Conservation (phyloP, 768 basidiomycete genomes). For the Termitomyces sp. region DNA sequence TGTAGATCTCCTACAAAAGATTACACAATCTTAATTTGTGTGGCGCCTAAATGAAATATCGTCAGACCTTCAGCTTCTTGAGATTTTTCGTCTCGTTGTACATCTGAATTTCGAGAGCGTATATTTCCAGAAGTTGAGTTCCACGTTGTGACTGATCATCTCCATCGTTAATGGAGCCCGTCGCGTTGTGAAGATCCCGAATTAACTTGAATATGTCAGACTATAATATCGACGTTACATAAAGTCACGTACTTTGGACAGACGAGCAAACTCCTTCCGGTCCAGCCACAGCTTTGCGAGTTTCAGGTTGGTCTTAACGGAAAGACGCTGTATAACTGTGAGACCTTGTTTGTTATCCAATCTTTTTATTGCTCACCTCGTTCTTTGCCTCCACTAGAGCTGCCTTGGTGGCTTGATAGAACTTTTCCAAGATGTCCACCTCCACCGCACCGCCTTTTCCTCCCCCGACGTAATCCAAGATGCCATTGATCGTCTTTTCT, state of each 20-base stretch:
- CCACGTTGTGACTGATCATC: slow-evolving; percentile 91
- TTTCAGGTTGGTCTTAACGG: slow-evolving; percentile 95
- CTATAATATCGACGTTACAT: background rate
- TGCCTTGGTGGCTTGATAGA: slow-evolving; percentile 91
- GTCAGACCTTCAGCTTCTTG: slow-evolving; percentile 85
- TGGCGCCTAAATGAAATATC: background rate
- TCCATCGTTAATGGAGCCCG: slow-evolving; percentile 54
- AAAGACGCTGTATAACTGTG: slow-evolving; percentile 63
- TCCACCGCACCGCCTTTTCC: slow-evolving; percentile 74
- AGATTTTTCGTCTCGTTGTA: slow-evolving; percentile 94
- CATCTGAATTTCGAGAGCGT: slow-evolving; percentile 99
- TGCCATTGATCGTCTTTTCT: slow-evolving; percentile 98
- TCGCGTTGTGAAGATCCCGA: slow-evolving; percentile 69
- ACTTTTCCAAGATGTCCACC: slow-evolving; percentile 87
- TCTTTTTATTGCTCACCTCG: slow-evolving; percentile 53
- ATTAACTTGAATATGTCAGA: slow-evolving; percentile 50
- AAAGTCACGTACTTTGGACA: slow-evolving; percentile 61
- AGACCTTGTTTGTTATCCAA: background rate
- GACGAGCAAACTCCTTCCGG: slow-evolving; percentile 81
- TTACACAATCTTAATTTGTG: background rate
- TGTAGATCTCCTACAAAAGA: slow-evolving; percentile 83
- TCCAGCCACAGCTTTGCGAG: slow-evolving; percentile 97
- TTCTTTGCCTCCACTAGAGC: slow-evolving; percentile 94
- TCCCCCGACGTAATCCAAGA: slow-evolving; percentile 96
- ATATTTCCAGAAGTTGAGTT: slow-evolving; percentile 93